Base-by-base conservation (phyloP, 345 rosid genomes). In the Citrus hindsii region DNA sequence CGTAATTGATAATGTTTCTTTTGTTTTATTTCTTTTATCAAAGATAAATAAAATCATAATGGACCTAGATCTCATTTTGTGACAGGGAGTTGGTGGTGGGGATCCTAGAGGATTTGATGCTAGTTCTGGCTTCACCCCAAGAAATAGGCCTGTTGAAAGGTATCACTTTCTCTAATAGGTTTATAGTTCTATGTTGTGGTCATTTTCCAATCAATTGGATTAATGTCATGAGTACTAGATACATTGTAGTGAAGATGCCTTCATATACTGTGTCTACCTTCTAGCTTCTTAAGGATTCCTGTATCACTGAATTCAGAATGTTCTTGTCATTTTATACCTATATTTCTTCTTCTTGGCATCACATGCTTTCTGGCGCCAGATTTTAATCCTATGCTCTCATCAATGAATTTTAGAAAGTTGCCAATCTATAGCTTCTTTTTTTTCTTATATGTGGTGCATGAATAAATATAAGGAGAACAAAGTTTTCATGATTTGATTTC, bases 111-210 rank as follows among this genome's bases (percentile, higher is more conserved):
- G 90, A 77, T 81, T 82, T 82, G 93, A 92, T 84, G 82, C 69
- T 63, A 88, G 86, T 78, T 78, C 89, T 9, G 90, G 87, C 71
- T 81, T 73, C 78, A 83, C 81, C 69, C 76, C 84, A 60, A 89
- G 92, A 83, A 87, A 84, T 76, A 88, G 84, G 67, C 90, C 85
- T 79, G 84, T 73, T 21, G 89, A 85, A 80, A 87, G 94, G 94
- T 90, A 80, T 73, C 59, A 8, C 64, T 46, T 79, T 69, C 62
- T 70, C 30, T 74, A 32, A 10, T 77, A 55, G 67, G 25, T 37
- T 74, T 28, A 42, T 5, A 74, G 12, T 22, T 75, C 55, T 0
- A 25, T 55, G 6, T 53, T 58, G 48, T 58, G 33, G 33, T 24
- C 48, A 33, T 58, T 58, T 35, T 58, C 7, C 9, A 59, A 24